A percentile compares a stretch with the other conserved stretches of the same genome.
Evolutionary conservation across 371 early-diverging fungal genomes (phyloP).

Genomic region (Rozella allomycis): DNA sequence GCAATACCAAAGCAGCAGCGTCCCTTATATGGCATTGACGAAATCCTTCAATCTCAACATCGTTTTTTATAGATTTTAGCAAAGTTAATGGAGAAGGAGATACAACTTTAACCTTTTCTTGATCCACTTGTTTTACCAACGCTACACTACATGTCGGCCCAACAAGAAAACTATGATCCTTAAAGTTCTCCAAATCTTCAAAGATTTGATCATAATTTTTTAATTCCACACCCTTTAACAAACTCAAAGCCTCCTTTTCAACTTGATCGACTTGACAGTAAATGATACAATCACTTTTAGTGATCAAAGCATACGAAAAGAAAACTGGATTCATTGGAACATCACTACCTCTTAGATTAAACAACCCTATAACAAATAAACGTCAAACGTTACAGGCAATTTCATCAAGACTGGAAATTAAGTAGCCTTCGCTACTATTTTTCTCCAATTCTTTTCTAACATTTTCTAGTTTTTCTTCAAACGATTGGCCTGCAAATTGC

Average conservation of each 20-base stretch:
- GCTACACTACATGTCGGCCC: too few relatives aligned
- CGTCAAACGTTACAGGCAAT: conserved; percentile 37
- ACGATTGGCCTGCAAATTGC: conserved; percentile 25
- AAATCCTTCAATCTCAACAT: conserved; percentile 76
- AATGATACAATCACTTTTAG: conserved; percentile 37
- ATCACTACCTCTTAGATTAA: conserved; percentile 94
- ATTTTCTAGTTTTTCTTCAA: conserved; percentile 23
- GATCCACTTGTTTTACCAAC: not conserved
- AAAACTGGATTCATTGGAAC: conserved; percentile 94
- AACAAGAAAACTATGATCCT: too few relatives aligned
- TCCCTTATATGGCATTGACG: conserved; percentile 80
- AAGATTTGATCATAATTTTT: not conserved
- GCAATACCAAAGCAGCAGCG: conserved; percentile 55
- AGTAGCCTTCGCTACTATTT: conserved; percentile 35
- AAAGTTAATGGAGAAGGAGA: conserved; percentile 43
- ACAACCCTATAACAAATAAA: conserved; percentile 45
- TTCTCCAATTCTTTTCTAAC: conserved; percentile 10
- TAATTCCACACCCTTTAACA: not conserved
- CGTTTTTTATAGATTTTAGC: conserved; percentile 84
- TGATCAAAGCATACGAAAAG: conserved; percentile 70
- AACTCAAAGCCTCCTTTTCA: conserved; percentile 14
- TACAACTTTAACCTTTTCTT: too few relatives aligned
- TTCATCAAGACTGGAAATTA: conserved; percentile 73
- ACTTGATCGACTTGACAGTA: conserved; percentile 60
- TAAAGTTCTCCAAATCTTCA: not conserved